Percentiles rank a stretch among this genome's conserved stretches.
These are phyloP conservation scores for Elymus sibiricus DNA, from an alignment of 176 grass and related monocot species.

Conservation along the genomic window DNA sequence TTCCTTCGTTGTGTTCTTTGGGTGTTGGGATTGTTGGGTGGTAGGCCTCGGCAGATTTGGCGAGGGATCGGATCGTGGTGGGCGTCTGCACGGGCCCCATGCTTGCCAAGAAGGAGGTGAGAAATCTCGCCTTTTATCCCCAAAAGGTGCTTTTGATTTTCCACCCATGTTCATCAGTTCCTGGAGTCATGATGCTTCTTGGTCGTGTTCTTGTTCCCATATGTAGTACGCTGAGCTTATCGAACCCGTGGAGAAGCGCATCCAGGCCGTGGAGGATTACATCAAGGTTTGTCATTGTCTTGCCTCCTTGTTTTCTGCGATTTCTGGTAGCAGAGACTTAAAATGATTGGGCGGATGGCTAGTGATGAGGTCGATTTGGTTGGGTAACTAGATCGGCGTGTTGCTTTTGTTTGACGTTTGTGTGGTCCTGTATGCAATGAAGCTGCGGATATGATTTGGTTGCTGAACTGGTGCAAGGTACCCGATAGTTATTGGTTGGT, in stretches of 20 bases:
- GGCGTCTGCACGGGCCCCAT: conserved; percentile 65
- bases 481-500: not conserved
- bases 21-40: not conserved
- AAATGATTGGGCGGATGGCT: not conserved
- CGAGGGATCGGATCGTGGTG: conserved; percentile 48
- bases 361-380: not conserved
- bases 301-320: not conserved
- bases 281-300: conserved; percentile 48
- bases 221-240: conserved; percentile 48
- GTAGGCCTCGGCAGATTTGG: conserved; percentile 56
- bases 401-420: not conserved
- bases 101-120: conserved; percentile 64
- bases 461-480: not conserved
- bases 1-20: not conserved
- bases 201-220: not conserved
- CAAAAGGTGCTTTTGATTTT: not conserved
- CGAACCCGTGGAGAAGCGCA: conserved; percentile 48
- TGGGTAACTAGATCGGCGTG: not conserved
- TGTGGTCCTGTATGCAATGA: not conserved
- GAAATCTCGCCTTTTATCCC: not conserved
- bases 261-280: conserved; percentile 57
- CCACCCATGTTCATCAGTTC: not conserved
- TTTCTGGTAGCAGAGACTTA: not conserved
- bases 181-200: not conserved
- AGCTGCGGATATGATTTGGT: not conserved